Evolutionary conservation across 2,329 filamentous ascomycete genomes (phyloP).

Genomic region (Thelonectria olida): DNA sequence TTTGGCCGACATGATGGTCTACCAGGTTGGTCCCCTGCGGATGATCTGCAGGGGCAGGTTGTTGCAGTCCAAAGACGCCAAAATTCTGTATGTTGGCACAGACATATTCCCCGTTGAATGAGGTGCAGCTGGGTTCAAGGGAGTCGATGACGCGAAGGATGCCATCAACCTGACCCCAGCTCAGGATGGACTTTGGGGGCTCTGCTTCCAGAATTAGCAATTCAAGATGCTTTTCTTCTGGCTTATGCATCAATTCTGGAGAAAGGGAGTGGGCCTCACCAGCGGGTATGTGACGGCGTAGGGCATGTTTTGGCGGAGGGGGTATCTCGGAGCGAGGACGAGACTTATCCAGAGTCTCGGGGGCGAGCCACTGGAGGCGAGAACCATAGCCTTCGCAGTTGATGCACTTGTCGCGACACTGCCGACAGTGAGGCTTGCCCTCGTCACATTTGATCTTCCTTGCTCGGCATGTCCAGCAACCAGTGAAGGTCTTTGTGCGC

Average conservation of each 20-base stretch:
- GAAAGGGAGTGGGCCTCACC: background rate
- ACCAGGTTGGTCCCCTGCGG: background rate
- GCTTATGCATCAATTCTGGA: background rate
- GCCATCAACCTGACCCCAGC: constrained; percentile 21
- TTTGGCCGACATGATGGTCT: background rate
- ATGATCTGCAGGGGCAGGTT: background rate
- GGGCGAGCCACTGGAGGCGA: constrained; percentile 40
- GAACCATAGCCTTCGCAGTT: constrained; percentile 44
- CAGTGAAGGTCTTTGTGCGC: constrained; percentile 40
- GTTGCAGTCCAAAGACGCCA: constrained; percentile 18
- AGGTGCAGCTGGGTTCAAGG: background rate
- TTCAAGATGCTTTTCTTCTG: background rate
- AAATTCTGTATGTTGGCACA: constrained; percentile 21
- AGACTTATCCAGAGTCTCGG: background rate
- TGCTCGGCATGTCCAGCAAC: constrained; percentile 36
- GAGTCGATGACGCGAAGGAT: constrained; percentile 25
- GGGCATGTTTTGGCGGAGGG: background rate
- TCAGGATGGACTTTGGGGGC: constrained; percentile 13
- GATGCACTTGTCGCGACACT: constrained; percentile 37
- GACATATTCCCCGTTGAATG: background rate
- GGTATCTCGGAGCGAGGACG: constrained; percentile 13
- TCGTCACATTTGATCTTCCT: constrained; percentile 39
- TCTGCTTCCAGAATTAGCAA: constrained; percentile 1
- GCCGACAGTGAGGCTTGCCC: constrained; percentile 29
- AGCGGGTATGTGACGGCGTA: constrained; percentile 22